Evolutionary conservation across 768 basidiomycete species (phyloP), one percentile per base, ranked within the genome.

Genomic region (Boletus huronensis): DNA sequence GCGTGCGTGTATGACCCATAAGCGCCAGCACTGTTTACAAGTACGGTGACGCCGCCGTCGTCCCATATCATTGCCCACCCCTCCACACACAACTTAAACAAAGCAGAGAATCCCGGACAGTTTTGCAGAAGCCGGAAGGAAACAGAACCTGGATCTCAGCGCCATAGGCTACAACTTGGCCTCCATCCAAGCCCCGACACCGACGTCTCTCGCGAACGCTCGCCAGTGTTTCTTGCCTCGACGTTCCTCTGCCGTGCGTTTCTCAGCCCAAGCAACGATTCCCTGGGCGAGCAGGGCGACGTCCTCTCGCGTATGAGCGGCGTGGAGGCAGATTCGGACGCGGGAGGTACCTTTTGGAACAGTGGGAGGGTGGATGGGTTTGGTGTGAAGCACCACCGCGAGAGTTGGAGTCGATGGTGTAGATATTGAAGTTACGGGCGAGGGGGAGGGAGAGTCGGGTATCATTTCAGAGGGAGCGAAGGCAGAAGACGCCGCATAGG

Each of bases 261-360:
- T 23, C n/a, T 59, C 59, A 36, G 76, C 58, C 51, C 71, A 74
- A 34, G 71, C 75, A 31, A 82, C 54, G 45, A 85, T 75, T 0
- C 77, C 82, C 2, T 66, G 52, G 0, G 82, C 77, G 19, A 97
- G 71, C 14, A 70, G 65, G 36, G 82, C 79, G 4, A 96, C 77
- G 28, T 95, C 85, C 36, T 72, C 76, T 3, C 62, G 54, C 14
- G 83, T 82, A 63, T 95, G 92, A 2, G 79, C 83, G 0, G 93
- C 84, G 63, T 94, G 90, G 26, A 98, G 64, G 68, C 95, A 98
- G n/a, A 98, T 81, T 3, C 95, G 72, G 2, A 98, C 86, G 17
- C 94, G 81, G 56, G 94, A 88, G 55, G 80, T 81, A 9, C 91
- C 93, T 50, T 85, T 86, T 0, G 94, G 92, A 0, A 97, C 94